Percentiles rank a stretch among this genome's conserved stretches.
Evolutionary conservation across 2,329 filamentous ascomycete species (phyloP).

Genomic region (Verticillium dahliae): DNA sequence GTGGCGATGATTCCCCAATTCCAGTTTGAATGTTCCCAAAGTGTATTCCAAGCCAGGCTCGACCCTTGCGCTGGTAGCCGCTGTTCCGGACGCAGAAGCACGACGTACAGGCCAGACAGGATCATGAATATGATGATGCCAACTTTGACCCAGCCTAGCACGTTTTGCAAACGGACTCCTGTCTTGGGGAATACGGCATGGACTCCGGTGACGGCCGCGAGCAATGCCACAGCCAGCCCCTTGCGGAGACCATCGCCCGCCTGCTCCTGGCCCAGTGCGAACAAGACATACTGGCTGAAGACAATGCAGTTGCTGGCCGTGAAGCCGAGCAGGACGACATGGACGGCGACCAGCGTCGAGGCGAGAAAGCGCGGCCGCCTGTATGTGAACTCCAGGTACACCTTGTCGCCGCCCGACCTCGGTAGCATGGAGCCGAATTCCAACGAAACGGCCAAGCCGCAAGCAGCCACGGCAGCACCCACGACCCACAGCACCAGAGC

Average conservation of each 20-base stretch:
- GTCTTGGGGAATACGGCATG: slow-evolving; percentile 52
- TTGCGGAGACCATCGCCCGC: slow-evolving; percentile 47
- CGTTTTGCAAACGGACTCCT: slow-evolving; percentile 54
- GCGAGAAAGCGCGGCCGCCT: slow-evolving; percentile 56
- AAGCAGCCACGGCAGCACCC: slow-evolving; percentile 55
- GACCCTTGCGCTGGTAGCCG: slow-evolving; percentile 4
- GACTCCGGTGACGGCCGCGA: slow-evolving; percentile 50
- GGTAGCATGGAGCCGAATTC: slow-evolving; percentile 69
- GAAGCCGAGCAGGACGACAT: slow-evolving; percentile 59
- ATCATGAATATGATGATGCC: slow-evolving; percentile 55
- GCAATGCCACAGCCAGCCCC: slow-evolving; percentile 46
- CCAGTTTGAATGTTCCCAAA: slow-evolving; percentile 63
- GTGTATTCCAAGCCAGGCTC: slow-evolving; percentile 36
- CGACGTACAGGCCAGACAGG: slow-evolving; percentile 51
- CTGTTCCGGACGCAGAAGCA: slow-evolving; percentile 33
- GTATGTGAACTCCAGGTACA: slow-evolving; percentile 66
- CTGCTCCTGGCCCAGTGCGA: slow-evolving; percentile 45
- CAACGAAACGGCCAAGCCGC: slow-evolving; percentile 53
- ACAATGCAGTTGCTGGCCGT: slow-evolving; percentile 66
- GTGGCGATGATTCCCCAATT: slow-evolving; percentile 63
- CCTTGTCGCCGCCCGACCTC: slow-evolving; percentile 61
- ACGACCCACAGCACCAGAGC: slow-evolving; percentile 57
- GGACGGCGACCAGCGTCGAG: slow-evolving; percentile 55
- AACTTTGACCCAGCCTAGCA: slow-evolving; percentile 58
- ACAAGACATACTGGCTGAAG: slow-evolving; percentile 59